These are phyloP conservation scores for Pseudonectria foliicola DNA, from an alignment of 2,329 filamentous ascomycete genomes.

Conservation along the genomic window DNA sequence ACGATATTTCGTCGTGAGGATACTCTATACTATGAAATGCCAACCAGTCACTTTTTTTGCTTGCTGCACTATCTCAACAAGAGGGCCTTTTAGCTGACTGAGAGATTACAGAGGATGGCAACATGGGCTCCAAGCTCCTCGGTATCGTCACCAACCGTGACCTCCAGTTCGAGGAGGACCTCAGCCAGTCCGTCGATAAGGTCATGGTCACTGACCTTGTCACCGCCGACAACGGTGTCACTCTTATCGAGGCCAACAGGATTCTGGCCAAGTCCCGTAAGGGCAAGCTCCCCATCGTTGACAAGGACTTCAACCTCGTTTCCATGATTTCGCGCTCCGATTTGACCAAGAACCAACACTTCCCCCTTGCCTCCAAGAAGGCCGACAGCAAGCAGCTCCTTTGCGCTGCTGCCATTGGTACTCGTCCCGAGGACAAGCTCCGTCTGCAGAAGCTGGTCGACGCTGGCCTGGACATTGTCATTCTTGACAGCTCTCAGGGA, in stretches of 20 bases:
- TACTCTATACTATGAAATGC: slow-evolving; percentile 29
- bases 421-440: slow-evolving; percentile 83
- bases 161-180: slow-evolving; percentile 87
- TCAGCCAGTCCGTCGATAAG: slow-evolving; percentile 64
- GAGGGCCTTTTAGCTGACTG: slow-evolving; percentile 15
- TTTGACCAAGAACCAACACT: slow-evolving; percentile 97
- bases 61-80: slow-evolving; percentile 3
- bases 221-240: slow-evolving; percentile 78
- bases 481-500: slow-evolving; percentile 94
- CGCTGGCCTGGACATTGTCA: slow-evolving; percentile 88
- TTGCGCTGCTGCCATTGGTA: slow-evolving; percentile 90
- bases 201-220: slow-evolving; percentile 96
- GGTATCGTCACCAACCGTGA: slow-evolving; percentile 98
- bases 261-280: slow-evolving; percentile 96
- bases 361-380: slow-evolving; percentile 91
- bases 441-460: slow-evolving; percentile 84
- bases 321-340: slow-evolving; percentile 92
- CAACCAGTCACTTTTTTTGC: slow-evolving; percentile 10
- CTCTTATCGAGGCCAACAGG: slow-evolving; percentile 80
- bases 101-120: slow-evolving; percentile 66
- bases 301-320: slow-evolving; percentile 74
- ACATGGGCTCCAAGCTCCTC: slow-evolving; percentile 88
- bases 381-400: slow-evolving; percentile 97
- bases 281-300: slow-evolving; percentile 92
- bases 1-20: slow-evolving; percentile 75